These are phyloP conservation scores for Phaeosphaeria sp. DNA, from an alignment of 2,329 filamentous ascomycete species.

Conservation along the genomic window DNA sequence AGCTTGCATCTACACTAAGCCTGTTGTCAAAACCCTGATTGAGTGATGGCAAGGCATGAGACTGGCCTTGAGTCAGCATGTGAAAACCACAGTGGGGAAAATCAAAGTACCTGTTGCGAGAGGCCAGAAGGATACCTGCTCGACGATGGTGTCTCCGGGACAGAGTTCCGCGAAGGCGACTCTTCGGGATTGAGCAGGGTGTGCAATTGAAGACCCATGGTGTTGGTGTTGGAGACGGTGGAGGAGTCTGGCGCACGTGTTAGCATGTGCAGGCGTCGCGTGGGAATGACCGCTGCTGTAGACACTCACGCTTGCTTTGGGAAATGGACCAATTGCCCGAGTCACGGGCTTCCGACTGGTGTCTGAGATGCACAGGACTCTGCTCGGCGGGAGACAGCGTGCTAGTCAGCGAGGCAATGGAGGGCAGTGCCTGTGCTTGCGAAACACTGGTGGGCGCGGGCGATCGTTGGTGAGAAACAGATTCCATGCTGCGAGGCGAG, in stretches of 20 bases:
- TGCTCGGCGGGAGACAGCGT: slow-evolving; percentile 40
- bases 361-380: slow-evolving; percentile 39
- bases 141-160: slow-evolving; percentile 53
- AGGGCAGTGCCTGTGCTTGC: slow-evolving; percentile 46
- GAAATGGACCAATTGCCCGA: slow-evolving; percentile 67
- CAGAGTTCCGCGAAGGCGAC: slow-evolving; percentile 52
- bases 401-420: slow-evolving; percentile 48
- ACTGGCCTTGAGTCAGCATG: slow-evolving; percentile 30
- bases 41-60: slow-evolving; percentile 60
- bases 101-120: slow-evolving; percentile 33
- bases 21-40: slow-evolving; percentile 60
- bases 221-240: slow-evolving; percentile 52
- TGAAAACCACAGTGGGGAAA: background rate
- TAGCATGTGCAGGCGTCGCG: slow-evolving; percentile 9
- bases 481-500: slow-evolving; percentile 34
- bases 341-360: slow-evolving; percentile 56
- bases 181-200: slow-evolving; percentile 58
- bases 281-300: slow-evolving; percentile 6
- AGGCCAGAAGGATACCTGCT: slow-evolving; percentile 42
- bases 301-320: slow-evolving; percentile 60
- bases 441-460: slow-evolving; percentile 30
- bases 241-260: slow-evolving; percentile 45
- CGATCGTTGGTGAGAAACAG: slow-evolving; percentile 34
- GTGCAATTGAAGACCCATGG: slow-evolving; percentile 56
- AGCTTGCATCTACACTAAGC: slow-evolving; percentile 57